phyloP scores from a whole-genome alignment of 2,329 filamentous ascomycete species.

The Claviceps capensis region DNA sequence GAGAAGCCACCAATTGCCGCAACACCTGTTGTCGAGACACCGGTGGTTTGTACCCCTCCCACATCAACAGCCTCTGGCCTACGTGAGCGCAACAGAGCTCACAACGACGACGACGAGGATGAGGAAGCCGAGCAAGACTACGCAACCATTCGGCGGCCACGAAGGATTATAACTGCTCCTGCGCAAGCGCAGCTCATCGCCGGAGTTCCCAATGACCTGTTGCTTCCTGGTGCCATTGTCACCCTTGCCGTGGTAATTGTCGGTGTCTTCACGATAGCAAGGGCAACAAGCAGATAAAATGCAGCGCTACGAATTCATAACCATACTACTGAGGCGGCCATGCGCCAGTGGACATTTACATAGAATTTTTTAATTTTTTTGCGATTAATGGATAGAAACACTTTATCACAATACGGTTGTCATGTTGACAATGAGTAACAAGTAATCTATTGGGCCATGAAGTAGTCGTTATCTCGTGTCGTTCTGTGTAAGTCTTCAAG shows the following conservation, averaged over 20 bases:
- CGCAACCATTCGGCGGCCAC: conserved; percentile 31
- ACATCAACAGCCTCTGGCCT: conserved; percentile 31
- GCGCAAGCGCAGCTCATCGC: conserved; percentile 68
- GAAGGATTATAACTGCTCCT: conserved; percentile 22
- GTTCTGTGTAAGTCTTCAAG: too few species aligned
- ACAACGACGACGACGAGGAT: conserved; percentile 40
- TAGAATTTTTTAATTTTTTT: conserved; percentile 11
- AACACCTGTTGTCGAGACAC: conserved; percentile 34
- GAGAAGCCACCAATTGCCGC: conserved; percentile 69
- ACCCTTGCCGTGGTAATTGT: conserved; percentile 91
- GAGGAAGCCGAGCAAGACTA: conserved; percentile 40
- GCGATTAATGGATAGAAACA: conserved; percentile 1
- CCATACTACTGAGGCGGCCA: conserved; percentile 23
- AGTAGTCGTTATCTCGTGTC: too few species aligned
- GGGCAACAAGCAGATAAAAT: conserved; percentile 42
- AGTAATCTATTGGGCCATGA: background rate
- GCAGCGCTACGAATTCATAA: conserved; percentile 6
- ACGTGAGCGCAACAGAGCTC: conserved; percentile 35
- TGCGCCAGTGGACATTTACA: conserved; percentile 18
- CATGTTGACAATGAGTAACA: too few species aligned
- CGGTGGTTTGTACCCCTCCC: conserved; percentile 30
- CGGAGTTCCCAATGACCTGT: conserved; percentile 84
- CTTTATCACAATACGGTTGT: background rate
- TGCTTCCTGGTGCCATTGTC: conserved; percentile 87
- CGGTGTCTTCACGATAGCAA: conserved; percentile 79